Evolutionary conservation across 768 basidiomycete genomes (phyloP), one percentile per base, ranked within the genome.

Genomic region (Leccinum boreale): DNA sequence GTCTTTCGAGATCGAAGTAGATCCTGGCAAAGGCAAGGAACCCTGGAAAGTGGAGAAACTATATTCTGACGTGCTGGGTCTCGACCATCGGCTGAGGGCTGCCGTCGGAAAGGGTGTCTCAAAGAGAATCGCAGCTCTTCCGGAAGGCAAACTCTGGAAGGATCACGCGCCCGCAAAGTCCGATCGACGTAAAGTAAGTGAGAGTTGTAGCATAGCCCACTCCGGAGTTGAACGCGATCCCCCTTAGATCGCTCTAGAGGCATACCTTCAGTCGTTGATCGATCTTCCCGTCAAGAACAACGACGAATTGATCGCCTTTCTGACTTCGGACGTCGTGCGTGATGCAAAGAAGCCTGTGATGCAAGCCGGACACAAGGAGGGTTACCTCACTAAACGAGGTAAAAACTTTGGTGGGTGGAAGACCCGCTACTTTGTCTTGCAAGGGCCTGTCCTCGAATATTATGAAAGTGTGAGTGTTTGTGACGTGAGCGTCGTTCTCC

Each of bases 351-450:
- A 86, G 60, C 88, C 90, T 2, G 90, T 90, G 19, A 83, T 84
- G 77, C 88, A 90, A 67, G 80, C 80, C 2, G 90, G 90, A 26
- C 86, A 94, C 75, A 97, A 96, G 73, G 92, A 96, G 72, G 96
- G 95, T 15, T 96, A 96, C 70, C 77, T 97, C 35, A 98, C 96
- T 19, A 98, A 98, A 75, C 82, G 94, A 57, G 95, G 95, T 21
- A 94, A 98, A 78, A 97, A 93, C 67, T 98, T 98, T 74, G 97
- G 97, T 47, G 94, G 96, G 2, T 95, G 93, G 96, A 95, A 96
- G 70, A 93, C 93, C 24, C 82, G 97, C 45, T 99, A 87, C 73
- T 98, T 98, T 66, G 93, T 98, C 8, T 79, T 98, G 24, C 89
- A 92, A 72, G 94, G 95, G 0, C 87, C 92, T 3, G 82, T 89